Percentiles rank a stretch among this genome's conserved stretches.
phyloP scores from a whole-genome alignment of 164 flowering plant species.

The Nymphaea colorata region DNA sequence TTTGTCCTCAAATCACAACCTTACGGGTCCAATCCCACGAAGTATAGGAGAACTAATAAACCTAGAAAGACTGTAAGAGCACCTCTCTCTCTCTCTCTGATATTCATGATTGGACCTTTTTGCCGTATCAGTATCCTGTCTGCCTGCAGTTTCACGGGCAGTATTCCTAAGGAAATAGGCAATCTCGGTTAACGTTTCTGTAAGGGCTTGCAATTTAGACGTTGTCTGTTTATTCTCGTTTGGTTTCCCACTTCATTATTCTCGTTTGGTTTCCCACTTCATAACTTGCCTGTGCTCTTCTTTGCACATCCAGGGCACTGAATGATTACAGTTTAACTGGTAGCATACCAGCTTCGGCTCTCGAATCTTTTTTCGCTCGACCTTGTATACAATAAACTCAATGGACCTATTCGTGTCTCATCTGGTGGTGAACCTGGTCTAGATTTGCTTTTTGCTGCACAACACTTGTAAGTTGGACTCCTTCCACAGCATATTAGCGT shows the following conservation, averaged over 20 bases:
- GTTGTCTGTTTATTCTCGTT: no score
- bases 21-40: slow-evolving; percentile 59
- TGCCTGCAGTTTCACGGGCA: slow-evolving; percentile 74
- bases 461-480: slow-evolving; percentile 24
- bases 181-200: slow-evolving; percentile 67
- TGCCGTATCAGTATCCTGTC: slow-evolving; percentile 51
- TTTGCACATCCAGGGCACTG: slow-evolving; percentile 10
- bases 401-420: slow-evolving; percentile 19
- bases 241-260: no score
- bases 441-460: slow-evolving; percentile 15
- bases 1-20: slow-evolving; percentile 58
- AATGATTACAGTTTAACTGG: slow-evolving; percentile 17
- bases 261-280: no score
- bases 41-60: slow-evolving; percentile 48
- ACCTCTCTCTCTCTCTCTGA: not conserved
- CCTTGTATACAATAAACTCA: slow-evolving; percentile 17
- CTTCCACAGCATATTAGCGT: not conserved
- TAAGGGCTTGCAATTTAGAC: slow-evolving; percentile 29
- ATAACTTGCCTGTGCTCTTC: not conserved
- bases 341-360: slow-evolving; percentile 13
- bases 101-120: not conserved
- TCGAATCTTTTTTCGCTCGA: slow-evolving; percentile 18
- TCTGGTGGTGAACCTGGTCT: slow-evolving; percentile 15
- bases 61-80: slow-evolving; percentile 56
- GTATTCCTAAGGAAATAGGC: slow-evolving; percentile 73